These are phyloP conservation scores for Tolypocladium guangdongense DNA, from an alignment of 2,329 filamentous ascomycete species.

Conservation along the genomic window DNA sequence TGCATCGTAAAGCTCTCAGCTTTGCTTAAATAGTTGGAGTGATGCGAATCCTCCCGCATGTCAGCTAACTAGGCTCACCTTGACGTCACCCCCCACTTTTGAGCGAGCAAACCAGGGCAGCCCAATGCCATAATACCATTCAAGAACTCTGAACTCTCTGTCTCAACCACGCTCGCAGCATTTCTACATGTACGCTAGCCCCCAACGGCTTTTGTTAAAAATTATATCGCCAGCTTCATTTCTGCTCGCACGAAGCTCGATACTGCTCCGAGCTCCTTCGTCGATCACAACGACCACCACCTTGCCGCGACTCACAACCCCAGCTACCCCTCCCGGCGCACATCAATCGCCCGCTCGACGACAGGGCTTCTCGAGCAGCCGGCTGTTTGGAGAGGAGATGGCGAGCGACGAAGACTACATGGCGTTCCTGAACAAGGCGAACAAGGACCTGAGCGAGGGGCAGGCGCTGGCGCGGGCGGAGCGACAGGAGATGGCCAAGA, in stretches of 20 bases:
- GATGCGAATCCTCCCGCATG: neutral
- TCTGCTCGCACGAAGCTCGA: neutral
- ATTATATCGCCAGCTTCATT: neutral
- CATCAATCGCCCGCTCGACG: neutral
- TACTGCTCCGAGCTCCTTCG: neutral
- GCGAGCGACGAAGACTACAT: slow-evolving; percentile 73
- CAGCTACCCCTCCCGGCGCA: neutral
- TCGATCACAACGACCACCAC: neutral
- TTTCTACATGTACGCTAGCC: neutral
- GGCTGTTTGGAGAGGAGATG: slow-evolving; percentile 31
- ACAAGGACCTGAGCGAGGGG: slow-evolving; percentile 57
- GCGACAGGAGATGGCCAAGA: slow-evolving; percentile 9
- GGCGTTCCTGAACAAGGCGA: slow-evolving; percentile 79
- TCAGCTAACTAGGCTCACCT: neutral
- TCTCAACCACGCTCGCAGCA: too few relatives aligned
- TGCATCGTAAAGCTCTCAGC: too few relatives aligned
- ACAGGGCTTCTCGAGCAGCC: slow-evolving; percentile 10
- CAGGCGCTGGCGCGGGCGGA: slow-evolving; percentile 7
- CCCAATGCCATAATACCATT: neutral
- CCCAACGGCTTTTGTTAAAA: neutral
- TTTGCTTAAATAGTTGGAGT: too few relatives aligned
- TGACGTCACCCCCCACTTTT: slow-evolving; percentile 22
- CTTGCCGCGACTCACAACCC: neutral
- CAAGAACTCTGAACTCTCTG: neutral
- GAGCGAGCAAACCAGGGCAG: slow-evolving; percentile 5